phyloP scores from a whole-genome alignment of 148 eudicot genomes.

The Vaccinium darrowii region DNA sequence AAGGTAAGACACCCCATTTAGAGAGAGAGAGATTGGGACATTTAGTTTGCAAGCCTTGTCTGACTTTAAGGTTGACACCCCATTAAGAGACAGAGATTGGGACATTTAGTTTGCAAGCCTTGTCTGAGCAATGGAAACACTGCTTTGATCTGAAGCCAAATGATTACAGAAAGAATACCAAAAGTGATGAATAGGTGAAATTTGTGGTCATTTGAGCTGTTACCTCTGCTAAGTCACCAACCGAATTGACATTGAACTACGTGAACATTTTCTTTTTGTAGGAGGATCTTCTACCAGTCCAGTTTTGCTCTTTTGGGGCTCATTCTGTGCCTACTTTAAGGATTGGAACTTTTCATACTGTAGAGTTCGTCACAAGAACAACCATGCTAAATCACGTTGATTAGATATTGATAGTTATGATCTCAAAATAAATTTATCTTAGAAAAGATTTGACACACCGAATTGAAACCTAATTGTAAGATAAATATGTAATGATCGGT shows the following conservation, averaged over 20 bases:
- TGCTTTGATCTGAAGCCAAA: constrained; percentile 12
- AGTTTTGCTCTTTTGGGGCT: neutral
- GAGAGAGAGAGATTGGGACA: neutral
- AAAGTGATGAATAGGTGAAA: too few species aligned
- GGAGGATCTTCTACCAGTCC: neutral
- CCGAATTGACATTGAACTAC: neutral
- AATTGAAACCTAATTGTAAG: too few species aligned
- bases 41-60: neutral
- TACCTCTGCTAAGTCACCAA: neutral
- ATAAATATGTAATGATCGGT: too few species aligned
- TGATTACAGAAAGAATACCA: neutral
- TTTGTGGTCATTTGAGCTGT: neutral
- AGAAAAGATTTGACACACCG: neutral
- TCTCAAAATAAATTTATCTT: neutral
- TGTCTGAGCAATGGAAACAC: neutral
- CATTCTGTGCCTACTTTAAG: neutral
- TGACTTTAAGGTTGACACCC: neutral
- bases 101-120: neutral
- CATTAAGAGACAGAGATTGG: neutral
- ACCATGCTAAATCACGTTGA: neutral
- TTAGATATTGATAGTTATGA: neutral
- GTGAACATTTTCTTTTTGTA: neutral
- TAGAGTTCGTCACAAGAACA: neutral
- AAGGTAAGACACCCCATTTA: neutral
- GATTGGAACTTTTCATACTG: neutral